A percentile compares a stretch with the other conserved stretches of the same genome.
phyloP scores from a whole-genome alignment of 192 early-diverging fungal species.

The Podila clonocystis region DNA sequence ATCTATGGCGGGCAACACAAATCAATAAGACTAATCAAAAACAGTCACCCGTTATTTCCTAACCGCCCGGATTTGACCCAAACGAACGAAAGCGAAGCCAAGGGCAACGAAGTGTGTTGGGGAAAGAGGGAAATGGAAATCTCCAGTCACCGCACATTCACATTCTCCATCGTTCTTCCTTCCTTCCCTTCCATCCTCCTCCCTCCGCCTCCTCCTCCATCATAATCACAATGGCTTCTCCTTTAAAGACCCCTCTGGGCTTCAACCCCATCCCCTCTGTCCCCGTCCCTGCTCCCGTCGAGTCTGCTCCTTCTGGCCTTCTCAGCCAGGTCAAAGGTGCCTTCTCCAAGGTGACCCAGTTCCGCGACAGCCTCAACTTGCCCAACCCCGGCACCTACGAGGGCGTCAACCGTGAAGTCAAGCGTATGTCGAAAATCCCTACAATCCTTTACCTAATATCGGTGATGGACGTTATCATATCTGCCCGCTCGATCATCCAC shows the following conservation, averaged over 20 bases:
- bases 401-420: conserved; percentile 81
- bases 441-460: background rate
- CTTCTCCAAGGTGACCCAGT: conserved; percentile 30
- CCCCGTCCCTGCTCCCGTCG: conserved; percentile 14
- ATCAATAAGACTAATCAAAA: too few relatives aligned
- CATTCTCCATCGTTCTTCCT: background rate
- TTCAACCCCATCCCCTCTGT: conserved; percentile 33
- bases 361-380: conserved; percentile 62
- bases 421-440: conserved; percentile 60
- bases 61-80: too few relatives aligned
- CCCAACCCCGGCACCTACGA: conserved; percentile 88
- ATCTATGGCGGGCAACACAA: too few relatives aligned
- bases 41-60: too few relatives aligned
- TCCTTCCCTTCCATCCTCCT: background rate
- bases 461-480: background rate
- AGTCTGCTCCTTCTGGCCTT: conserved; percentile 28
- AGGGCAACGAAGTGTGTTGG: too few relatives aligned
- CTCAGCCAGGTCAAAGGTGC: conserved; percentile 40
- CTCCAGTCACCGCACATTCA: too few relatives aligned
- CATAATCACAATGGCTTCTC: conserved; percentile 17
- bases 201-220: background rate
- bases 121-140: too few relatives aligned
- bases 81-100: too few relatives aligned
- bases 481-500: background rate
- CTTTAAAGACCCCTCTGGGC: conserved; percentile 45